These are phyloP conservation scores for Oenanthe javanica DNA, from an alignment of 140 eudicot genomes.

Conservation along the genomic window DNA sequence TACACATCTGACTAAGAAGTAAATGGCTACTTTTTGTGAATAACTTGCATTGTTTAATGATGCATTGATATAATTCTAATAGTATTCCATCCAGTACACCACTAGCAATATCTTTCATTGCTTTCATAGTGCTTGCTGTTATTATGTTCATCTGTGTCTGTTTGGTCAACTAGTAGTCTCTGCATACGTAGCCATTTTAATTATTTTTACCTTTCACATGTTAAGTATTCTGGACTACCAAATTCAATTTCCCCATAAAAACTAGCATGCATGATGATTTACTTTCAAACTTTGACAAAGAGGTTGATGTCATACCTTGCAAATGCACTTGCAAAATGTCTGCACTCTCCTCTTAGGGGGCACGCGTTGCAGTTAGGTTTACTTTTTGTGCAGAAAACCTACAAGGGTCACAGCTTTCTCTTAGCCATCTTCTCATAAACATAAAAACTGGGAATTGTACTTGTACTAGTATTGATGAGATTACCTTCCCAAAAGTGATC, in stretches of 20 bases:
- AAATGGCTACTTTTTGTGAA: not conserved
- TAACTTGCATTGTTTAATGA: not conserved
- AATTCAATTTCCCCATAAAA: not conserved
- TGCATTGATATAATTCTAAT: not conserved
- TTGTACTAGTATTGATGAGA: not conserved
- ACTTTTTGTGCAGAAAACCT: slow-evolving; percentile 96
- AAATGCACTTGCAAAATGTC: slow-evolving; percentile 97
- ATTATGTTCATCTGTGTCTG: not conserved
- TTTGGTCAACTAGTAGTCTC: not conserved
- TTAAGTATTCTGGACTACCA: not conserved
- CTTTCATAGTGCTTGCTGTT: not conserved
- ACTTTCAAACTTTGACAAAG: not conserved
- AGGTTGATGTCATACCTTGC: slow-evolving; percentile 48
- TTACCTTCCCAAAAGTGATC: slow-evolving; percentile 98
- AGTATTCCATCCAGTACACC: not conserved
- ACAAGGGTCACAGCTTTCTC: slow-evolving; percentile 16
- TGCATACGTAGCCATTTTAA: not conserved
- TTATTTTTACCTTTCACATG: not conserved
- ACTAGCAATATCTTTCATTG: not conserved
- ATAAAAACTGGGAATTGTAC: not conserved
- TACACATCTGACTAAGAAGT: slow-evolving; percentile 9
- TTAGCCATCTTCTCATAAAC: not conserved
- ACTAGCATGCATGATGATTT: not conserved
- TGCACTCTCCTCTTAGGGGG: slow-evolving; percentile 96
- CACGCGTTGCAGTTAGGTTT: slow-evolving; percentile 96